Evolutionary conservation across 106 monocot genomes (phyloP).

Genomic region (Ottelia alismoides): DNA sequence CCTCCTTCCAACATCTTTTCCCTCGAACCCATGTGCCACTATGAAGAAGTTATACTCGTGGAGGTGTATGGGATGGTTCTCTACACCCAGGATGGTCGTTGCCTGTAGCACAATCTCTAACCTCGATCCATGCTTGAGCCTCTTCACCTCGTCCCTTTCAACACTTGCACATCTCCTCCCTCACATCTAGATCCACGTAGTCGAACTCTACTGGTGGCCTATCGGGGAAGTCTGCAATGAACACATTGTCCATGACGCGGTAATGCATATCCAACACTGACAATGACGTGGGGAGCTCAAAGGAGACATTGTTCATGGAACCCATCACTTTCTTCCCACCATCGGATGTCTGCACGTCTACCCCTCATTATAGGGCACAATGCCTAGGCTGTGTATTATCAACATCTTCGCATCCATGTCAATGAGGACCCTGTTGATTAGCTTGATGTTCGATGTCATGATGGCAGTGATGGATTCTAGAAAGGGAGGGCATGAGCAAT

Average conservation of each 20-base stretch:
- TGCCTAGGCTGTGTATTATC: conserved; percentile 26
- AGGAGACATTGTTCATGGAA: conserved; percentile 70
- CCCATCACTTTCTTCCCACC: too few relatives aligned
- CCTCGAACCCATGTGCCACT: conserved; percentile 38
- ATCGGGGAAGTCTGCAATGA: conserved; percentile 44
- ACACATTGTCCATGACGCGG: conserved; percentile 25
- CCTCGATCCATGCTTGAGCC: conserved; percentile 26
- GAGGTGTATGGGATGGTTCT: conserved; percentile 60
- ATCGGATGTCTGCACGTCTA: too few relatives aligned
- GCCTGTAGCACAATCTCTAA: conserved; percentile 56
- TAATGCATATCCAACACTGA: conserved; percentile 45
- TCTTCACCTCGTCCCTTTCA: conserved; percentile 29
- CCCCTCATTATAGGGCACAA: conserved; percentile 38
- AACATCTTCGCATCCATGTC: conserved; percentile 15
- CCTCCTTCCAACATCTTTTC: conserved; percentile 29
- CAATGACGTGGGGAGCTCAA: conserved; percentile 19
- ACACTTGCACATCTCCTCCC: conserved; percentile 17
- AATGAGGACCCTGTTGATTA: too few relatives aligned
- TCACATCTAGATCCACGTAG: conserved; percentile 38
- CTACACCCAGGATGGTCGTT: conserved; percentile 35
- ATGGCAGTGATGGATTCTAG: conserved; percentile 21
- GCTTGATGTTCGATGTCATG: conserved; percentile 16
- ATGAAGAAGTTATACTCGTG: conserved; percentile 61
- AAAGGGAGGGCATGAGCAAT: too few relatives aligned
- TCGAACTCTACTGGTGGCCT: conserved; percentile 33